Conservation (phyloP, 2,329 filamentous ascomycete genomes). For the Orbilia blumenaviensis region DNA sequence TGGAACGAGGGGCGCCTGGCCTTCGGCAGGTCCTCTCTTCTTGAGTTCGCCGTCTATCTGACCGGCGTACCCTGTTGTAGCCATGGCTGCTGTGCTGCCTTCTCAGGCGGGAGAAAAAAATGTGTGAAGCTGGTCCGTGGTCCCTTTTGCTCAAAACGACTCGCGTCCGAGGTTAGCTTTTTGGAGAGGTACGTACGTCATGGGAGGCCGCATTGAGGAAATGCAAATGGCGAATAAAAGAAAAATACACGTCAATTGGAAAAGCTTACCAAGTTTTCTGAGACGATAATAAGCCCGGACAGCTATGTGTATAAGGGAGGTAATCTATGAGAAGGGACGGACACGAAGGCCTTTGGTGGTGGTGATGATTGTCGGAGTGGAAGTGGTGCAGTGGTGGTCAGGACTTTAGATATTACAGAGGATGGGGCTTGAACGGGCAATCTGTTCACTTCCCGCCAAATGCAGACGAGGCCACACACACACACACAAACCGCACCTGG, state of each 20-base stretch:
- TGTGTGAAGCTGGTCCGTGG: conserved; percentile 41
- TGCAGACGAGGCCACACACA: conserved; percentile 32
- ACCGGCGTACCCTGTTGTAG: conserved; percentile 51
- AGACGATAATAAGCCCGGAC: conserved; percentile 5
- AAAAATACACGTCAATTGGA: conserved; percentile 46
- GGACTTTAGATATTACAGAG: conserved; percentile 54
- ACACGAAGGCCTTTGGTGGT: neutral
- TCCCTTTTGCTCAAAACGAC: conserved; percentile 42
- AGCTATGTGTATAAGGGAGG: neutral
- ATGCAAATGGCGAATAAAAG: neutral
- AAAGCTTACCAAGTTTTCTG: conserved; percentile 17
- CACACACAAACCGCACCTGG: conserved; percentile 11
- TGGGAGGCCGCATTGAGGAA: too few relatives aligned
- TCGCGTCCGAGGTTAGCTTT: conserved; percentile 49
- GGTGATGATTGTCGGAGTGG: conserved; percentile 27
- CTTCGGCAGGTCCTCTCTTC: conserved; percentile 31
- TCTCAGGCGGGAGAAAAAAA: conserved; percentile 47
- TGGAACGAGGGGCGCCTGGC: conserved; percentile 33
- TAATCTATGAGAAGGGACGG: neutral
- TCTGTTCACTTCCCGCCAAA: conserved; percentile 52
- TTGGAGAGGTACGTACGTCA: conserved; percentile 18
- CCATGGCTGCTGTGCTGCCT: conserved; percentile 47
- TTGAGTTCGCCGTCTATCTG: conserved; percentile 51
- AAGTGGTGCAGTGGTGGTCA: conserved; percentile 24
- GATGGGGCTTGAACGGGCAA: conserved; percentile 53